Percentiles rank a stretch among this genome's conserved stretches.
These are phyloP conservation scores for Chamaenerion angustifolium DNA, from an alignment of 345 rosid species.

Conservation along the genomic window DNA sequence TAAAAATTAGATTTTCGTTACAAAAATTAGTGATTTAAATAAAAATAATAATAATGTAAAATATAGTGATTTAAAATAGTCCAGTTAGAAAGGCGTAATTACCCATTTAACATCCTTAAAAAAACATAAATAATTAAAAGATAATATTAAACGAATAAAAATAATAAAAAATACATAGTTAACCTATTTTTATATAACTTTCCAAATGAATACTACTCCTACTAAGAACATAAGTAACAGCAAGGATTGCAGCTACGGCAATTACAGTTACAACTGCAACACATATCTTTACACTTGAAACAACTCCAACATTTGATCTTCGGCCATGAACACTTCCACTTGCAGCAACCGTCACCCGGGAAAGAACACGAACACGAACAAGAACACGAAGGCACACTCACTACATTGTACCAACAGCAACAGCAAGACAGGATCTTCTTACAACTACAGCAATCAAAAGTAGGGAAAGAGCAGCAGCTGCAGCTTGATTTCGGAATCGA, in stretches of 20 bases:
- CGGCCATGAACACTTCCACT: conserved; percentile 31
- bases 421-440: conserved; percentile 17
- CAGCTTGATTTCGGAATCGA: conserved; percentile 5
- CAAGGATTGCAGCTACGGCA: conserved; percentile 40
- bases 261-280: conserved; percentile 23
- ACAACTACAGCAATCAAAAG: conserved; percentile 25
- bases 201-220: too few relatives aligned
- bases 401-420: conserved; percentile 24
- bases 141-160: too few relatives aligned
- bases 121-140: too few relatives aligned
- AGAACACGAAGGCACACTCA: too few relatives aligned
- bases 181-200: too few relatives aligned
- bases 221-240: conserved; percentile 2
- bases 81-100: too few relatives aligned
- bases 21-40: too few relatives aligned
- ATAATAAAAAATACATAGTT: too few relatives aligned
- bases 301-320: conserved; percentile 22
- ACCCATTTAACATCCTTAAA: too few relatives aligned
- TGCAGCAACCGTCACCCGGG: conserved; percentile 24
- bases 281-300: conserved; percentile 15
- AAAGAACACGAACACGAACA: conserved; percentile 29
- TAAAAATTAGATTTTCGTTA: too few relatives aligned
- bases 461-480: conserved; percentile 4
- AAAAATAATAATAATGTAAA: too few relatives aligned
- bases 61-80: too few relatives aligned